Base-by-base conservation (phyloP, 2,329 filamentous ascomycete genomes). In the Monosporascus sp. region DNA sequence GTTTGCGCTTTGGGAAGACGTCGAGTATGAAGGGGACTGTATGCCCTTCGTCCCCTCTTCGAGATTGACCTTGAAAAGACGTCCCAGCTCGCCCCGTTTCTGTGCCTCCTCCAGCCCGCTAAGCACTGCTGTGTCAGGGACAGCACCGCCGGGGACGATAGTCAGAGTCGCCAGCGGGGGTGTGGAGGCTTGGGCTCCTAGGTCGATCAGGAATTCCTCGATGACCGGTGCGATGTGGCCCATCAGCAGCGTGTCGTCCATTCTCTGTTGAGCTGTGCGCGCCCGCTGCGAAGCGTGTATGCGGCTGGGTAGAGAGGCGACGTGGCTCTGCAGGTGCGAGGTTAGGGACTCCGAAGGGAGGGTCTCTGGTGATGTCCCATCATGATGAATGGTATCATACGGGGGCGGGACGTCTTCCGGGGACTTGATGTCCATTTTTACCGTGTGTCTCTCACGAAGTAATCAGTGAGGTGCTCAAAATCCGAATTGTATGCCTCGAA, bases 131-230 rank as follows among this genome's bases (percentile, higher is more conserved):
- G 59, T 53, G 2, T 39, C 37, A 9, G 66, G 68, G 0, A 80
- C 70, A 4, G 72, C 73, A 5, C 62, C 60, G 2, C 60, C 71
- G 0, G 78, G 78, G 0, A 81, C 70, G 37, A 81, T 62, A 7
- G 70, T 72, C 45, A 79, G 68, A 48, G 77, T 72, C 1, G 75
- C 70, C 0, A 70, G 50, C 2, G 62, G 56, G 1, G 71, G 70
- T 1, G 67, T 60, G 43, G 22, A 3, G 0, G 60, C 62, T 43
- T 67, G 58, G 5, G 60, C 56, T 2, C 68, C 69, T 25, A 79
- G 61, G 15, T 70, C 67, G 1, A 65, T 63, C 2, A 80, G 57
- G 55, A 80, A 73, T 1, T 63, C 58, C 38, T 75, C 70, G 47
- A 80, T 59, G 43, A 70, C 65, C 3, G 75, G 74, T 0, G 73